These are phyloP conservation scores for Ogataea degrootiae DNA, from an alignment of 805 yeast genomes.

Conservation along the genomic window DNA sequence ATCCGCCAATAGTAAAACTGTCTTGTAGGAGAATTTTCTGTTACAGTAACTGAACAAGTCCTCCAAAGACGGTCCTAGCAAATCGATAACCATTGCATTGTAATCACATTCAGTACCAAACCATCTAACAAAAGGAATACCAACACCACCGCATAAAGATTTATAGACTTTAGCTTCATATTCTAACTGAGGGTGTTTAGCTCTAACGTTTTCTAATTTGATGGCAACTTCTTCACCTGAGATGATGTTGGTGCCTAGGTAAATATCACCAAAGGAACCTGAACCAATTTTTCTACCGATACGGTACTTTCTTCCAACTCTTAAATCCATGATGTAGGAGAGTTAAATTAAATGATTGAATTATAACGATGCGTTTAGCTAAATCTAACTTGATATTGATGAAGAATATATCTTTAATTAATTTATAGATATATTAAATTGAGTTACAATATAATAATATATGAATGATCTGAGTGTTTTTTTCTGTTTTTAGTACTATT, in stretches of 20 bases:
- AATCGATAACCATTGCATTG: slow-evolving; percentile 94
- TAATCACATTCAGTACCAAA: slow-evolving; percentile 95
- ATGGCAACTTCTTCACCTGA: slow-evolving; percentile 98
- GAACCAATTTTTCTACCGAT: slow-evolving; percentile 94
- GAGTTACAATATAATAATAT: too few species aligned
- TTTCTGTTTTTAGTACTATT: too few species aligned
- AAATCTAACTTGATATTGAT: too few species aligned
- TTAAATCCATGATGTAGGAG: slow-evolving; percentile 46
- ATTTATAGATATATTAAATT: too few species aligned
- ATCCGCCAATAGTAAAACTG: slow-evolving; percentile 88
- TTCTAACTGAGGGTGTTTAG: slow-evolving; percentile 95
- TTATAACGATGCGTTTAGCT: background rate
- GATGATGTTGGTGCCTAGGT: slow-evolving; percentile 86
- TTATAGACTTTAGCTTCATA: slow-evolving; percentile 96
- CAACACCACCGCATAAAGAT: slow-evolving; percentile 93
- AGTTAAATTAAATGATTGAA: background rate
- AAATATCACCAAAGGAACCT: slow-evolving; percentile 97
- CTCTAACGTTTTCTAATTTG: slow-evolving; percentile 82
- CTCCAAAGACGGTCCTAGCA: slow-evolving; percentile 91
- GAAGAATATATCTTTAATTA: too few species aligned
- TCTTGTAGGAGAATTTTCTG: slow-evolving; percentile 87
- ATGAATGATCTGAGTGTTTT: too few species aligned
- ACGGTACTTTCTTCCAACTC: slow-evolving; percentile 91
- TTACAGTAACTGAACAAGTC: slow-evolving; percentile 95
- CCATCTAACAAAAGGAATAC: slow-evolving; percentile 96